phyloP scores from a whole-genome alignment of 495 filamentous ascomycete genomes.

The Penicillium samsonianum region DNA sequence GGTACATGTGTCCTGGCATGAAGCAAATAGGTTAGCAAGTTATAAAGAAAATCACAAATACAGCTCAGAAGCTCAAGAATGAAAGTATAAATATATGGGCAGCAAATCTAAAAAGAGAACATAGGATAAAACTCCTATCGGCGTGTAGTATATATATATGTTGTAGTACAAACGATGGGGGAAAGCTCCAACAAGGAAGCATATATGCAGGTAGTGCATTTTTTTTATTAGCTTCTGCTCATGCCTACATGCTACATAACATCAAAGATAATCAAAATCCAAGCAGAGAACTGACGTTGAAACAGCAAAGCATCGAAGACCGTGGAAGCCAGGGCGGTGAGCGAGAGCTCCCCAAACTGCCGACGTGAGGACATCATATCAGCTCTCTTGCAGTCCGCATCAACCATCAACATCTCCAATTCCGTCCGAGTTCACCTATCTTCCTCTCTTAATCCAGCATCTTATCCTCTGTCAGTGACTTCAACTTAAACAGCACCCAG shows the following conservation, averaged over 20 bases:
- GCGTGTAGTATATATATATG: background rate
- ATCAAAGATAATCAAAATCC: background rate
- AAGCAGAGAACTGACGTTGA: background rate
- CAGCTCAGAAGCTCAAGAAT: too few species aligned
- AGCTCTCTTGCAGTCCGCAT: slow-evolving; percentile 14
- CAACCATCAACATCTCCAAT: slow-evolving; percentile 16
- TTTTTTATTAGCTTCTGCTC: background rate
- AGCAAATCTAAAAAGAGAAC: background rate
- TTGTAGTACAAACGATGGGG: background rate
- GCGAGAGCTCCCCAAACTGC: slow-evolving; percentile 11
- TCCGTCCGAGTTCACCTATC: background rate
- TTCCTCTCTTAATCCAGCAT: background rate
- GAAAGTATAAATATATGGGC: too few species aligned
- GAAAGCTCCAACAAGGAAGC: background rate
- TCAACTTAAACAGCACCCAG: background rate
- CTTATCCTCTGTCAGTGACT: background rate
- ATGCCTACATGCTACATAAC: background rate
- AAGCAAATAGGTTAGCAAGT: too few species aligned
- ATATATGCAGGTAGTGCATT: background rate
- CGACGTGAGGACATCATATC: slow-evolving; percentile 16
- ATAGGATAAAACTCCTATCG: background rate
- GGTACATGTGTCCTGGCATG: too few species aligned
- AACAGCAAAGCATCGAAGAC: slow-evolving; percentile 5
- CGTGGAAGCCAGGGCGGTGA: slow-evolving; percentile 12
- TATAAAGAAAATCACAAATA: too few species aligned